Evolutionary conservation across 352 stramenopile genomes (phyloP).

Genomic region (Phytophthora fragariaefolia): DNA sequence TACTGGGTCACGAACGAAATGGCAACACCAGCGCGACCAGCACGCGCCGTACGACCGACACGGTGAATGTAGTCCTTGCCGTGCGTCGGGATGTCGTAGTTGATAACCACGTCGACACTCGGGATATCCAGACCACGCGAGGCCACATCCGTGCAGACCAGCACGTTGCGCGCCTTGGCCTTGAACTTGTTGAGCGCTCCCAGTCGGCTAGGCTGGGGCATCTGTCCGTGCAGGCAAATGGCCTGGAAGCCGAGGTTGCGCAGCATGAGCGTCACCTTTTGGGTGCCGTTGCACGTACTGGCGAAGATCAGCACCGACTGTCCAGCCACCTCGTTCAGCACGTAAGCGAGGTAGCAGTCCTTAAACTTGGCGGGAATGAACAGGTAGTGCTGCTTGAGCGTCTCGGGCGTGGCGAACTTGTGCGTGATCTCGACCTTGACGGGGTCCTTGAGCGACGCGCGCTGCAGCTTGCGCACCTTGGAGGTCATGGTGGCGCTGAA

Average conservation of each 20-base stretch:
- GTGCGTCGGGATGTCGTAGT: slow-evolving; percentile 99
- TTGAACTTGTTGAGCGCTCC: slow-evolving; percentile 99
- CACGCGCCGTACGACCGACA: slow-evolving; percentile 97
- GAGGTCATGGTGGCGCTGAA: slow-evolving; percentile 99
- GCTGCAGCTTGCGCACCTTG: slow-evolving; percentile 98
- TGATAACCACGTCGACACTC: slow-evolving; percentile 98
- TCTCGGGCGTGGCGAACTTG: slow-evolving; percentile 98
- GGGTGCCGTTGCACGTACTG: slow-evolving; percentile 97
- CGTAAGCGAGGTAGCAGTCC: slow-evolving; percentile 98
- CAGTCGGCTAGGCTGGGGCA: slow-evolving; percentile 98
- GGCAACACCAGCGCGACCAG: slow-evolving; percentile 93
- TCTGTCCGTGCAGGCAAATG: slow-evolving; percentile 98
- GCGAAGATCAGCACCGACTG: slow-evolving; percentile 99
- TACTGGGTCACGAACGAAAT: slow-evolving; percentile 99
- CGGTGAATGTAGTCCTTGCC: slow-evolving; percentile 99
- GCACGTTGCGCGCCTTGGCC: slow-evolving; percentile 87
- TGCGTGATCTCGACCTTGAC: slow-evolving; percentile 97
- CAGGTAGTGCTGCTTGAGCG: slow-evolving; percentile 98
- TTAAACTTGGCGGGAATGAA: slow-evolving; percentile 99
- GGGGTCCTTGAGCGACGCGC: slow-evolving; percentile 96
- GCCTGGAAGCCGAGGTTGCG: slow-evolving; percentile 98
- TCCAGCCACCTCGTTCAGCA: slow-evolving; percentile 98
- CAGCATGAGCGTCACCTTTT: slow-evolving; percentile 97
- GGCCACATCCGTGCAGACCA: slow-evolving; percentile 91
- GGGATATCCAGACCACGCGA: slow-evolving; percentile 97